Base-by-base conservation (phyloP, 805 yeast genomes). In the Candida fluviatilis region DNA sequence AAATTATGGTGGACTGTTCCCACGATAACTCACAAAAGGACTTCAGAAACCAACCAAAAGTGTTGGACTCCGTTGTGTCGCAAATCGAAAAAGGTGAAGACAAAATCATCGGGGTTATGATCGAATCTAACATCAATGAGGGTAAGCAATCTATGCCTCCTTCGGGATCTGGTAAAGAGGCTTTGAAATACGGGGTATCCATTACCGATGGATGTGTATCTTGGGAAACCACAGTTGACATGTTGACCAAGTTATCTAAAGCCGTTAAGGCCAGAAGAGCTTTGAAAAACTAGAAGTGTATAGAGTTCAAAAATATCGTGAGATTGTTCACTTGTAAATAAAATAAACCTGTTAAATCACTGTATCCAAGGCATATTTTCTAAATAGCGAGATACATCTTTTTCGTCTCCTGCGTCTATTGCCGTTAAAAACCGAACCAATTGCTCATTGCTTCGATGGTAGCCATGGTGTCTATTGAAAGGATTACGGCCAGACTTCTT, bases 1-100 rank as follows among this genome's bases (percentile, higher is more conserved):
- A 66, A 74, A 63, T 88, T 53, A 93, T 93, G 99, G 84, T 93
- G 45, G 99, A 93, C 69, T 93, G 96, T 69, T 90, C 97, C 34
- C 99, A 93, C 66, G 99, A 96, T 54, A 93, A 93, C 74, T 89
- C 97, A 27, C 80, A 75, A 65, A 93, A 93, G 69, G 93, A 93
- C 69, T 89, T 78, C 81, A 78, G 80, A 60, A 93, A 93, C 71
- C 99, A 93, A 71, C 97, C 99, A 42, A 80, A 75, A 62, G 99
- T 93, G n/a, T 82, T 88, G 49, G 68, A 75, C 19, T 78, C 73
- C 41, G 93, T 91, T 39, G 88, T 91, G 35, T 79, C 78, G 50
- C 98, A 93, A 68, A 71, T 91, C 34, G 66, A 84, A 26, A 69
- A 66, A 19, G 99, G 99, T 54, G 95, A 88, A 62, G 75, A 77